A percentile compares a stretch with the other conserved stretches of the same genome.
Evolutionary conservation across 1,284 basidiomycete genomes (phyloP).

Genomic region (Malassezia equina): DNA sequence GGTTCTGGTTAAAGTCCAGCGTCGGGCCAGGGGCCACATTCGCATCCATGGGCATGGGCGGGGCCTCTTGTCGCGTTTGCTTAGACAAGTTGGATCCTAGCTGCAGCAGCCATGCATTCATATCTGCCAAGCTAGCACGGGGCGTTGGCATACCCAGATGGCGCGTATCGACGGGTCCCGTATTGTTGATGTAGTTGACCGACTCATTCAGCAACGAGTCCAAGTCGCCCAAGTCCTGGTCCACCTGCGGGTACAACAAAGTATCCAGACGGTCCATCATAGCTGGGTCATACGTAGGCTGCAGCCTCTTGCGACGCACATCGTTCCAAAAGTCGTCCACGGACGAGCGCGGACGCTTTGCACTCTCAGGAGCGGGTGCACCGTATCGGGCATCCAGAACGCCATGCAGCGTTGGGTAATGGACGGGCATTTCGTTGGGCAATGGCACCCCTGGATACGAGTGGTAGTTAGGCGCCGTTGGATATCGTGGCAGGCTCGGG

Average conservation of each 20-base stretch:
- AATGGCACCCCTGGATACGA: not conserved
- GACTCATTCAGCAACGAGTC: conserved; percentile 11
- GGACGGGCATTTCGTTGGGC: not conserved
- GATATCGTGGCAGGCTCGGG: conserved; percentile 13
- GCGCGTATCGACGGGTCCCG: not conserved
- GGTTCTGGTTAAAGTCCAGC: conserved; percentile 26
- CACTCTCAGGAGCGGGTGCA: conserved; percentile 4
- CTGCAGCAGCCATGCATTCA: conserved; percentile 45
- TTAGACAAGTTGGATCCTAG: conserved; percentile 39
- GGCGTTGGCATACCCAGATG: not conserved
- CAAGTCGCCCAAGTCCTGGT: not conserved
- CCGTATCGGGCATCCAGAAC: not conserved
- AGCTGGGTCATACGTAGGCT: conserved; percentile 36
- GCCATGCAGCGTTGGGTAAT: not conserved
- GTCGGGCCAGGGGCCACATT: not conserved
- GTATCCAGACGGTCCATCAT: conserved; percentile 40
- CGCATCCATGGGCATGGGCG: not conserved
- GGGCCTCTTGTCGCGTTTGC: not conserved
- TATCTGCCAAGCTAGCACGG: conserved; percentile 27
- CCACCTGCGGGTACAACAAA: not conserved
- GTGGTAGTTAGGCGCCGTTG: not conserved
- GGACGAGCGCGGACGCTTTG: conserved; percentile 32
- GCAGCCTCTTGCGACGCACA: conserved; percentile 33
- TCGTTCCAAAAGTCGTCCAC: conserved; percentile 40
- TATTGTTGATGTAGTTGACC: conserved; percentile 4